Evolutionary conservation across 2,329 filamentous ascomycete genomes (phyloP).

Genomic region (Aspergillus sp.): DNA sequence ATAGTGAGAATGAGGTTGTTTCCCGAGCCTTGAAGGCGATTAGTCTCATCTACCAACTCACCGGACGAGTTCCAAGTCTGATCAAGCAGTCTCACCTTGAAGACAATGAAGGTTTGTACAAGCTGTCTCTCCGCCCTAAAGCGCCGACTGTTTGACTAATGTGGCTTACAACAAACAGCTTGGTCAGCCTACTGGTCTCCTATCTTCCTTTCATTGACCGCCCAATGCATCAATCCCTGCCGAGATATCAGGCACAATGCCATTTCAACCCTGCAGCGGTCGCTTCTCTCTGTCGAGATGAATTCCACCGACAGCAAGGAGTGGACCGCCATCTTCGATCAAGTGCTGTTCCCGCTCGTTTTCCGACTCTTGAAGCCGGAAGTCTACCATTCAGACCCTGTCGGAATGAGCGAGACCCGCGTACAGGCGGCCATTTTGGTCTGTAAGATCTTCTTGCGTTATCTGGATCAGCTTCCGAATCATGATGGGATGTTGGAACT

Average conservation of each 20-base stretch:
- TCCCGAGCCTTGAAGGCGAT: constrained; percentile 78
- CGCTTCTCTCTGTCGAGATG: constrained; percentile 79
- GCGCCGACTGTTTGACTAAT: not conserved
- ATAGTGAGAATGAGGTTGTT: constrained; percentile 69
- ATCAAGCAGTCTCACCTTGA: constrained; percentile 94
- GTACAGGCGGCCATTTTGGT: constrained; percentile 88
- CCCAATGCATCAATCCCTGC: constrained; percentile 91
- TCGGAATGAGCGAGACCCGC: constrained; percentile 93
- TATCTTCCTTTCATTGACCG: constrained; percentile 83
- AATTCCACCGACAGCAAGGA: constrained; percentile 81
- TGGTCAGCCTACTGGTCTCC: constrained; percentile 99
- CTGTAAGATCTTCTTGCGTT: constrained; percentile 94
- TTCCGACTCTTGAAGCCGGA: constrained; percentile 86
- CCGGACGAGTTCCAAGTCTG: constrained; percentile 74
- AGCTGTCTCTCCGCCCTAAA: not conserved
- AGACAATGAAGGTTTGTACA: constrained; percentile 67
- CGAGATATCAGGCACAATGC: constrained; percentile 89
- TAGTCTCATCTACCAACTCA: constrained; percentile 77
- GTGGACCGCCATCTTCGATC: constrained; percentile 92
- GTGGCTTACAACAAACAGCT: constrained; percentile 50
- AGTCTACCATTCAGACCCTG: constrained; percentile 84
- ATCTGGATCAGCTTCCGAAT: constrained; percentile 78
- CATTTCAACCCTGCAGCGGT: constrained; percentile 80
- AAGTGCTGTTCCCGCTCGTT: constrained; percentile 91
- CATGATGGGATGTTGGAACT: constrained; percentile 88